Evolutionary conservation across 2,329 filamentous ascomycete species (phyloP).

Genomic region (Fusarium gaditjirri): DNA sequence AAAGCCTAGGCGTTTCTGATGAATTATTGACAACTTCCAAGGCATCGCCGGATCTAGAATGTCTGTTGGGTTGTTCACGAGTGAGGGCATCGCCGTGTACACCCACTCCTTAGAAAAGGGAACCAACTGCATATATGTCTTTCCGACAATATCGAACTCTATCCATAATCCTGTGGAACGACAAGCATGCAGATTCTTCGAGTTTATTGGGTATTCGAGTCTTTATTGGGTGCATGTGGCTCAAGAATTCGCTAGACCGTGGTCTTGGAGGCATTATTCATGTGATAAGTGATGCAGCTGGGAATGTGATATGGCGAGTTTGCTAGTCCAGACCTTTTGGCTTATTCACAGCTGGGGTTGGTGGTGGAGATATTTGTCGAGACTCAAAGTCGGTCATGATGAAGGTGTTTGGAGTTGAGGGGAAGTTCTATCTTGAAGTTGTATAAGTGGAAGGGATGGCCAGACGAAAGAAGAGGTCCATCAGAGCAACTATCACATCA

Average conservation of each 20-base stretch:
- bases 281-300: background rate
- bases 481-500: background rate
- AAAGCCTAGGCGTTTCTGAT: background rate
- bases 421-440: background rate
- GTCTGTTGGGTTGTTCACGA: background rate
- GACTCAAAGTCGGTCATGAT: background rate
- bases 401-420: background rate
- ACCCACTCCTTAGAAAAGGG: background rate
- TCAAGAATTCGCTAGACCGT: background rate
- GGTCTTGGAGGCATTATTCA: background rate
- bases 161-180: background rate
- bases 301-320: background rate
- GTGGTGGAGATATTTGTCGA: background rate
- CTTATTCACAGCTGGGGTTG: background rate
- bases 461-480: background rate
- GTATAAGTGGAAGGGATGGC: slow-evolving; percentile 8
- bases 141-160: background rate
- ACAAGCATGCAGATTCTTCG: background rate
- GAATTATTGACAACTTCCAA: background rate
- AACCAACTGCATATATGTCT: slow-evolving; percentile 3
- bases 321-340: background rate
- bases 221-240: background rate
- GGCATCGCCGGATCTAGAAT: background rate
- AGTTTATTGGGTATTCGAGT: background rate
- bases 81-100: slow-evolving; percentile 5